Evolutionary conservation across 108 stramenopile species (phyloP), one percentile per base, ranked within the genome.

Genomic region (Fistulifera pelliculosa): DNA sequence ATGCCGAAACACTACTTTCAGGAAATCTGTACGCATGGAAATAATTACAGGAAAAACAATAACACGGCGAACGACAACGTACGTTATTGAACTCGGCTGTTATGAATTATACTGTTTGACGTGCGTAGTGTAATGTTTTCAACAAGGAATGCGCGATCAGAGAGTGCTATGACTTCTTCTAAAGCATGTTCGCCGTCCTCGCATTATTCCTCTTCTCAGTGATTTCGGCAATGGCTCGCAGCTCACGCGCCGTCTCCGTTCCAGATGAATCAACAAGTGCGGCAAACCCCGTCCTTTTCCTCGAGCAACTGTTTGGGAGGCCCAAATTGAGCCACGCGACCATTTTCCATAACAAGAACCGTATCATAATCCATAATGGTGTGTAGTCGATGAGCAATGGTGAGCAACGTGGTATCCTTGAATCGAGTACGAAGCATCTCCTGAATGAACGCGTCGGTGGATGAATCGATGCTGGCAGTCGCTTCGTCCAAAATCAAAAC

Each of bases 341-440:
- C 96, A 27, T 81, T 64, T 17, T 77, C 80, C 87, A 98, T 83
- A 1, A 96, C 94, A 27, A 98, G 52, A 19, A 91, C 69, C 16
- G 73, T 66, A 54, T 97, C 94, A 56, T 90, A 96, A 65, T 98
- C 96, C 84, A 98, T 89, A 49, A 98, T 93, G 6, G 96, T 98
- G 41, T 90, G 74, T 7, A 90, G 62, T 14, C 96, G 74, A 55
- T 97, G 96, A 8, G 96, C 94, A 41, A 98, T 81, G 11, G 94
- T 94, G 1, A 98, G 54, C 39, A 95, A 59, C 1, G 96, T 98
- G n/a, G 83, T 90, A 8, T 70, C 70, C 19, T 62, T 50, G 61
- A 95, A 95, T 6, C 77, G 58, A 38, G 82, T 79, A 3, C 96
- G 82, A 6, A 97, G 67, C 80, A 93, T 94, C 14, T 61, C 52